phyloP scores from a whole-genome alignment of 1,139 yeast genomes.

The Zygotorulaspora mrakii region DNA sequence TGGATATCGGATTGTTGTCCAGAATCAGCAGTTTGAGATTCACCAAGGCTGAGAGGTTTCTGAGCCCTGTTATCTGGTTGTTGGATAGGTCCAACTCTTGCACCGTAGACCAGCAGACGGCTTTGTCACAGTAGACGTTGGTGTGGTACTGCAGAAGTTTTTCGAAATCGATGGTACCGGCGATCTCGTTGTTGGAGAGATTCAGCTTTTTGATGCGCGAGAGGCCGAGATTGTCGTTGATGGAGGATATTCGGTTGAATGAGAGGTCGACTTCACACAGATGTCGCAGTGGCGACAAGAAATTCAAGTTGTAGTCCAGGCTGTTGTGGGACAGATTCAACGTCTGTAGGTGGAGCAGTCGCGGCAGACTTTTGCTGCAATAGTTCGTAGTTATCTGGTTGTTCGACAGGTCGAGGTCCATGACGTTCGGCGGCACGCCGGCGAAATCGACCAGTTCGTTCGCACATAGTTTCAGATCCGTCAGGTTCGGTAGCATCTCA shows the following conservation, averaged over 20 bases:
- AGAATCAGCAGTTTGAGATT: conserved; percentile 22
- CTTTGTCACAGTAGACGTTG: conserved; percentile 5
- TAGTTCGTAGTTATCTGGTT: conserved; percentile 23
- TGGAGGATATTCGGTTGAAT: conserved; percentile 22
- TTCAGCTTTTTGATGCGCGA: conserved; percentile 20
- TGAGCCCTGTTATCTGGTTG: conserved; percentile 24
- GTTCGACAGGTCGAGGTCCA: conserved; percentile 17
- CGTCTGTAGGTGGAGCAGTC: conserved; percentile 23
- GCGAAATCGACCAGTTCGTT: conserved; percentile 24
- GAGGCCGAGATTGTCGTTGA: conserved; percentile 22
- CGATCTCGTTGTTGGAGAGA: conserved; percentile 25
- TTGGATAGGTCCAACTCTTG: conserved; percentile 26
- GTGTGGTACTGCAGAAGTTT: conserved; percentile 17
- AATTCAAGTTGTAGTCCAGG: conserved; percentile 19
- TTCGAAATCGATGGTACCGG: conserved; percentile 26
- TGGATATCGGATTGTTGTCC: conserved; percentile 27
- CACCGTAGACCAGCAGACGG: conserved; percentile 24
- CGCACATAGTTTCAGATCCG: conserved; percentile 19
- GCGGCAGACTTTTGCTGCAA: conserved; percentile 17
- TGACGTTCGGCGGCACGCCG: conserved; percentile 21
- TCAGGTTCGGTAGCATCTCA: conserved; percentile 26
- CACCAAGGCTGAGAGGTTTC: conserved; percentile 19
- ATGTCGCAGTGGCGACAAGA: conserved; percentile 21
- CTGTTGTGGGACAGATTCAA: conserved; percentile 24
- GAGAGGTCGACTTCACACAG: conserved; percentile 27